Conservation (phyloP, 169 alveolate species). For the Plasmodium berghei region DNA sequence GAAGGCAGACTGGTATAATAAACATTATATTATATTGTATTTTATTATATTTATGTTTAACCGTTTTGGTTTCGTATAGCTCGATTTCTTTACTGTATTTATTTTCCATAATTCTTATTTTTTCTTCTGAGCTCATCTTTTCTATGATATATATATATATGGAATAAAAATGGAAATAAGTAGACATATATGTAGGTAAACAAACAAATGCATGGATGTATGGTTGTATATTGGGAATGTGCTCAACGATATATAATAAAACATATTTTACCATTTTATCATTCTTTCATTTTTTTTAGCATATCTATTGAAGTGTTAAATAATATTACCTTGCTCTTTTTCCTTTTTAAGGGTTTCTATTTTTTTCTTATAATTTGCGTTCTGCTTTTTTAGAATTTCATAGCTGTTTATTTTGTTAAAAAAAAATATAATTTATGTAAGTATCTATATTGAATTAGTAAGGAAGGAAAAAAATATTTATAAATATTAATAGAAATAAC, state of each 20-base stretch:
- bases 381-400: conserved; percentile 35
- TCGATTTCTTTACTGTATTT: conserved; percentile 24
- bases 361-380: conserved; percentile 44
- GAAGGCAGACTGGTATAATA: neutral
- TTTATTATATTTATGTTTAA: neutral
- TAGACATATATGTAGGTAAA: neutral
- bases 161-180: neutral
- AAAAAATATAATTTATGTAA: neutral
- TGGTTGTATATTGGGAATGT: neutral
- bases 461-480: neutral
- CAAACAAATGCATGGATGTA: neutral
- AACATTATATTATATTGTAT: neutral
- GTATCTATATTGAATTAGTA: neutral
- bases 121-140: conserved; percentile 39
- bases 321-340: conserved; percentile 35
- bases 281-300: too few relatives aligned
- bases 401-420: conserved; percentile 10
- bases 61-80: conserved; percentile 34
- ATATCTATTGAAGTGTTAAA: neutral
- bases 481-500: too few relatives aligned
- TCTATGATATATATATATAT: neutral
- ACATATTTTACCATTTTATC: too few relatives aligned
- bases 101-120: conserved; percentile 36
- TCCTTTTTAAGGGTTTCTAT: conserved; percentile 47
- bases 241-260: too few relatives aligned